Base-by-base conservation (phyloP, 805 yeast genomes). In the Wickerhamiella kazuoi region DNA sequence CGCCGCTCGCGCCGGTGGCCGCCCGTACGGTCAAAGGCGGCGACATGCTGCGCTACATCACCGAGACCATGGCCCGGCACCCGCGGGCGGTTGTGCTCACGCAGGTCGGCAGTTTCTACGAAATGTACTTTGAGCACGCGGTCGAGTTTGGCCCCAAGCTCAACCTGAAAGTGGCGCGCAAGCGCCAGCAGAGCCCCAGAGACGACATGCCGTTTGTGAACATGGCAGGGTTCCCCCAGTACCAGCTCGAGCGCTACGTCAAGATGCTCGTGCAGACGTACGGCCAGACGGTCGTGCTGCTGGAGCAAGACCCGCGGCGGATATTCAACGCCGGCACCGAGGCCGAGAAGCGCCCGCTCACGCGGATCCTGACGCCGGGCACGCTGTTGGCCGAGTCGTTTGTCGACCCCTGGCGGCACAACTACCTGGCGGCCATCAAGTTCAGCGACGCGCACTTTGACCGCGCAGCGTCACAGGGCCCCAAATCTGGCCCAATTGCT, bases 151-250 rank as follows among this genome's bases (percentile, higher is more conserved):
- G 82, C 0, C 76, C 79, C 2, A 56, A 71, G 39, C 57, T 90
- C 39, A 84, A 84, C 21, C 56, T 87, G 21, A 75, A 80, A 35
- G 65, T 84, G 2, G 79, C 94, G 0, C 62, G 49, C 61, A 61
- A 39, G 41, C 47, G 33, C 55, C 64, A 26, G 56, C 51, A 16
- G 42, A 50, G 30, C 60, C 61, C 41, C 63, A 41, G 42, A 19
- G 36, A 42, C 26, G 46, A 63, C 21, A 49, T 49, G 41, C 40
- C 34, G 30, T 38, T 40, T 34, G 49, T 52, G n/a, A 42, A 49
- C 20, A 83, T 90, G 79, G 82, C 96, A 0, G 98, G 98, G 0
- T 90, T 90, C 50, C 98, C 98, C 0, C 63, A 70, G 3, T 58
- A 61, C 32, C 81, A 75, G 41, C 56, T 84, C 16, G 79, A 76